These are phyloP conservation scores for Daedalea quercina DNA, from an alignment of 768 basidiomycete genomes.

Conservation along the genomic window DNA sequence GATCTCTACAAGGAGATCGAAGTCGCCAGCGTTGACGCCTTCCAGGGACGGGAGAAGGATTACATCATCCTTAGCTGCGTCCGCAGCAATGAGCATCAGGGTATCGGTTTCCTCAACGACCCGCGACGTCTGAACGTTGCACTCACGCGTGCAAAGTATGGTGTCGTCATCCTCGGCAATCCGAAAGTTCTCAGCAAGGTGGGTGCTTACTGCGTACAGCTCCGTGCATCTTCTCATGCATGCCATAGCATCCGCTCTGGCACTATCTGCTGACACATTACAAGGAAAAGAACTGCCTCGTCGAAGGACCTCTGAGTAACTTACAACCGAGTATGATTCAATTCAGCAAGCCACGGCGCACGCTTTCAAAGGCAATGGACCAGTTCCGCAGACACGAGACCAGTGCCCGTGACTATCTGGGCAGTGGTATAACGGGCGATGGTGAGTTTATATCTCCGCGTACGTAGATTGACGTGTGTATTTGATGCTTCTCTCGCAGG, in stretches of 20 bases:
- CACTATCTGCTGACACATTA: conserved; percentile 97
- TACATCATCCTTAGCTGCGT: conserved; percentile 99
- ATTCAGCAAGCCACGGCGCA: conserved; percentile 93
- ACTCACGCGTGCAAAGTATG: conserved; percentile 95
- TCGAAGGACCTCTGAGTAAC: conserved; percentile 95
- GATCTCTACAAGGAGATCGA: conserved; percentile 99
- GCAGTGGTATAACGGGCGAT: conserved; percentile 36
- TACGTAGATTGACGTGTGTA: conserved; percentile 6
- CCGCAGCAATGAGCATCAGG: conserved; percentile 97
- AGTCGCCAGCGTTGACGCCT: conserved; percentile 97
- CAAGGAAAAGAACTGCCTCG: conserved; percentile 90
- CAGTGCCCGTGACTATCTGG: conserved; percentile 74
- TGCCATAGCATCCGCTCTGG: conserved; percentile 89
- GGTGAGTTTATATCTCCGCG: conserved; percentile 31
- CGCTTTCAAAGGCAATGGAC: conserved; percentile 85
- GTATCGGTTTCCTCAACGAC: conserved; percentile 98
- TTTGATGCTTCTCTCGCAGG: conserved; percentile 25
- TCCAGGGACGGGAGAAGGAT: conserved; percentile 99
- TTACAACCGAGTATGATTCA: conserved; percentile 98
- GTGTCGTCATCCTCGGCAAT: conserved; percentile 99
- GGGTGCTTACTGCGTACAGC: conserved; percentile 15
- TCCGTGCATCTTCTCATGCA: conserved; percentile 5
- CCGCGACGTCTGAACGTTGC: conserved; percentile 95
- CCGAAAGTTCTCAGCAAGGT: conserved; percentile 99
- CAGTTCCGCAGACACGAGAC: conserved; percentile 92